These are phyloP conservation scores for Zalaria sp. DNA, from an alignment of 2,329 filamentous ascomycete species.

Conservation along the genomic window DNA sequence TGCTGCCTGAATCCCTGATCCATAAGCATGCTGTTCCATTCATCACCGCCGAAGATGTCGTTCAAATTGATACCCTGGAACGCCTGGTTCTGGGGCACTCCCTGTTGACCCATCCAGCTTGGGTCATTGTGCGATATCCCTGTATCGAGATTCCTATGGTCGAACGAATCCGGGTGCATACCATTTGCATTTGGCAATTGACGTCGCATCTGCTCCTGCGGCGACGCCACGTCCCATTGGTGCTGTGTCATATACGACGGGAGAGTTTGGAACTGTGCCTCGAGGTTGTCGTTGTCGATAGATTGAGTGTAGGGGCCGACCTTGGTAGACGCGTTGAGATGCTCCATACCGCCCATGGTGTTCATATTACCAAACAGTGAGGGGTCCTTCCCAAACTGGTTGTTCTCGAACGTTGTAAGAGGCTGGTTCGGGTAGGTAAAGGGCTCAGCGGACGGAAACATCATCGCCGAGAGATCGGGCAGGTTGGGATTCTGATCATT, in stretches of 20 bases:
- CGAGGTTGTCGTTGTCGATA: constrained; percentile 43
- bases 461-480: constrained; percentile 60
- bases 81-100: constrained; percentile 9
- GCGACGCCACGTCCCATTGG: constrained; percentile 13
- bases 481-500: constrained; percentile 31
- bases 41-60: constrained; percentile 21
- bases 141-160: neutral
- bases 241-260: constrained; percentile 56
- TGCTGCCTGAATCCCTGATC: constrained; percentile 8
- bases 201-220: constrained; percentile 11
- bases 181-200: constrained; percentile 1
- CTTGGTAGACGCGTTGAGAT: constrained; percentile 4
- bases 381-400: constrained; percentile 19
- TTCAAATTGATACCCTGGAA: constrained; percentile 21
- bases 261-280: constrained; percentile 59
- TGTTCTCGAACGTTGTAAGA: constrained; percentile 43
- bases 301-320: constrained; percentile 3
- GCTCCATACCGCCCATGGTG: neutral
- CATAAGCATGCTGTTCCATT: constrained; percentile 20
- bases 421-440: constrained; percentile 70
- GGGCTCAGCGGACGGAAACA: constrained; percentile 67
- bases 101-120: constrained; percentile 7
- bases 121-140: constrained; percentile 9
- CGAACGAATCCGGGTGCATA: neutral
- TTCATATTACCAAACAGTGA: constrained; percentile 3